phyloP scores from a whole-genome alignment of 139 green algal genomes.

The Dunaliella primolecta region DNA sequence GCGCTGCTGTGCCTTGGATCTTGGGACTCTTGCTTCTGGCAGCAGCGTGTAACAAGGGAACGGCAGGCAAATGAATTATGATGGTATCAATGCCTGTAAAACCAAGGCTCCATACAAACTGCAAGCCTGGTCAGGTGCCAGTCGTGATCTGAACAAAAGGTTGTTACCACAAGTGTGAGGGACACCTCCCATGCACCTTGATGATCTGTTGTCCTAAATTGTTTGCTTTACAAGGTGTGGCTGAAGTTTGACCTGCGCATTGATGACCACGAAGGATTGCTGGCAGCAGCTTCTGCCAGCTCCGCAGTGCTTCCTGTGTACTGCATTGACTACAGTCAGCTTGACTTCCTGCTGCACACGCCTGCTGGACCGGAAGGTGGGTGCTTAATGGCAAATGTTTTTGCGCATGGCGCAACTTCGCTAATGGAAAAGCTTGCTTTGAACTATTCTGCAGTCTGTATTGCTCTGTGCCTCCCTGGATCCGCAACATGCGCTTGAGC shows the following conservation, averaged over 20 bases:
- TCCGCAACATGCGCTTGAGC: too few relatives aligned
- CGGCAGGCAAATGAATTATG: background rate
- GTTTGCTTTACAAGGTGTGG: constrained; percentile 53
- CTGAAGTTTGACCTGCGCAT: constrained; percentile 77
- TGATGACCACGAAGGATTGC: constrained; percentile 76
- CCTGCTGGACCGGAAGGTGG: constrained; percentile 41
- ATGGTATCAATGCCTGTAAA: background rate
- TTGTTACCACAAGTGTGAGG: background rate
- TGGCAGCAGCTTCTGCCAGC: constrained; percentile 18
- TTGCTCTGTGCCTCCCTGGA: too few relatives aligned
- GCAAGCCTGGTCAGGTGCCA: background rate
- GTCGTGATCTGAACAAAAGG: background rate
- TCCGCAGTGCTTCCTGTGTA: constrained; percentile 53
- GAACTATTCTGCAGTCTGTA: too few relatives aligned
- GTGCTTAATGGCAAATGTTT: constrained; percentile 2
- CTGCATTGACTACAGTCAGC: constrained; percentile 44
- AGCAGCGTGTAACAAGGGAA: background rate
- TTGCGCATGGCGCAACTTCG: too few relatives aligned
- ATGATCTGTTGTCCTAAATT: background rate
- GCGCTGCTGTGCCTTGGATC: too few relatives aligned
- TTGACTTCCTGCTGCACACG: constrained; percentile 28
- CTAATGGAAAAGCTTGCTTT: too few relatives aligned
- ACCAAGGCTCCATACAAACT: background rate
- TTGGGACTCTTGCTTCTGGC: too few relatives aligned
- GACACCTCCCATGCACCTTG: too few relatives aligned